Conservation (phyloP, 83 land plant species). For the Isoetes engelmannii region DNA sequence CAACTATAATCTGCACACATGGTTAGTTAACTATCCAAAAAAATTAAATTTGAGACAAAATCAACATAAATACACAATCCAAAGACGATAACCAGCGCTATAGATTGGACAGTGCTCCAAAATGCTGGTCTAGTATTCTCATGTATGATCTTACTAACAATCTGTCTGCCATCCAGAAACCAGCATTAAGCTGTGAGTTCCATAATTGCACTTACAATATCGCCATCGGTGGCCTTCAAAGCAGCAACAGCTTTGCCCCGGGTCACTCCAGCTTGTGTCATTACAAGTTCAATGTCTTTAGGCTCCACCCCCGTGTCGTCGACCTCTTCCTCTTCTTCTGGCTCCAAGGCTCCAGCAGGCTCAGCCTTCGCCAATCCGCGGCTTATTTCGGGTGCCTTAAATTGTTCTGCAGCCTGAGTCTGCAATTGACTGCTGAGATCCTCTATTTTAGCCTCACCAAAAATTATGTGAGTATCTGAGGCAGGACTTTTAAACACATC, state of each 20-base stretch:
- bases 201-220: constrained; percentile 71
- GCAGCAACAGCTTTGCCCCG: constrained; percentile 57
- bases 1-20: too few species aligned
- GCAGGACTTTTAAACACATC: constrained; percentile 70
- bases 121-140: too few species aligned
- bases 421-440: constrained; percentile 65
- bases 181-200: constrained; percentile 43
- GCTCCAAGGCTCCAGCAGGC: constrained; percentile 22
- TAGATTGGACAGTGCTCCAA: too few species aligned
- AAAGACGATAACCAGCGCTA: too few species aligned
- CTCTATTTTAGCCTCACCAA: constrained; percentile 73
- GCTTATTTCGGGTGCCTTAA: constrained; percentile 49
- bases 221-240: constrained; percentile 50
- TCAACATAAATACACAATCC: too few species aligned
- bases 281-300: constrained; percentile 57
- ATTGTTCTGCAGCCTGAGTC: constrained; percentile 66
- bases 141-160: too few species aligned
- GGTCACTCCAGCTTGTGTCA: constrained; percentile 72
- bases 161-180: too few species aligned
- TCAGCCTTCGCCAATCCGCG: constrained; percentile 39
- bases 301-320: constrained; percentile 64
- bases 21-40: too few species aligned
- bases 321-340: constrained; percentile 43
- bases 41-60: too few species aligned
- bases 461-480: constrained; percentile 60